Evolutionary conservation across 2,329 filamentous ascomycete species (phyloP).

Genomic region (Ophioceras dolichostomum): DNA sequence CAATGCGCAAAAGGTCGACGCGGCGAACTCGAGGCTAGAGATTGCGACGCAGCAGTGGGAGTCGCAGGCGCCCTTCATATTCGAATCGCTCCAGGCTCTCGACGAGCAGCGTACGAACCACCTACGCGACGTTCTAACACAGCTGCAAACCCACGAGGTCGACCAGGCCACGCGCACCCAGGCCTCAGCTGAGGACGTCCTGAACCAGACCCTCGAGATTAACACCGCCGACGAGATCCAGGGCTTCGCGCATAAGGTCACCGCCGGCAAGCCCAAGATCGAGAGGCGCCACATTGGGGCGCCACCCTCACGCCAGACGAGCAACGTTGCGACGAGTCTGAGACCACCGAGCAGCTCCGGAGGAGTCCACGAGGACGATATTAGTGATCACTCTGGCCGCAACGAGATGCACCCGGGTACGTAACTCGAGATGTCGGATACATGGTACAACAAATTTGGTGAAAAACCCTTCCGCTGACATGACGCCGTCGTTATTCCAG

Average conservation of each 20-base stretch:
- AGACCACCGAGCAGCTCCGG: constrained; percentile 14
- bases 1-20: constrained; percentile 65
- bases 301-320: constrained; percentile 23
- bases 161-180: constrained; percentile 73
- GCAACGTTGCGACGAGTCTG: constrained; percentile 15
- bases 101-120: constrained; percentile 87
- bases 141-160: constrained; percentile 84
- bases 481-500: constrained; percentile 14
- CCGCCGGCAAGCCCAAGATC: constrained; percentile 28
- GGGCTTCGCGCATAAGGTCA: constrained; percentile 42
- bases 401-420: constrained; percentile 24
- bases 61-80: constrained; percentile 86
- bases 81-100: constrained; percentile 80
- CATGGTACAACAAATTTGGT: too few relatives aligned
- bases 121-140: constrained; percentile 79
- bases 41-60: constrained; percentile 80
- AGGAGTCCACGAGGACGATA: constrained; percentile 20
- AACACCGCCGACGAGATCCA: constrained; percentile 81
- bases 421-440: too few relatives aligned
- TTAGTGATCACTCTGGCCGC: constrained; percentile 31
- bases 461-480: too few relatives aligned
- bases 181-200: constrained; percentile 61
- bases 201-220: constrained; percentile 75
- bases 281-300: constrained; percentile 27
- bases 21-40: constrained; percentile 61